These are phyloP conservation scores for Hura crepitans DNA, from an alignment of 441 rosid species.

Conservation along the genomic window DNA sequence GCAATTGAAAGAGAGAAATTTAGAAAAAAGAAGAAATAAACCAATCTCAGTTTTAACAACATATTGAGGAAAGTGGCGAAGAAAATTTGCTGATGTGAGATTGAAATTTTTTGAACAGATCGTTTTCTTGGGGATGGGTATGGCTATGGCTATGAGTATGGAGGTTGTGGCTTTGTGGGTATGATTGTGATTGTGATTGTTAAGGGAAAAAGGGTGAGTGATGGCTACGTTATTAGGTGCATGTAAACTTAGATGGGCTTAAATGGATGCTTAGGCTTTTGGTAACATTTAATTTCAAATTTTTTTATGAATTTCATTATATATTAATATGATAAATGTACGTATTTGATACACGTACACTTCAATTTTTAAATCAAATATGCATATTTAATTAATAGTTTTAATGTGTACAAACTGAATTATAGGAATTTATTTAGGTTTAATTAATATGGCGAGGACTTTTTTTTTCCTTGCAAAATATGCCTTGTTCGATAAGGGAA, in stretches of 20 bases:
- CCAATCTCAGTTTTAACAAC: constrained; percentile 18
- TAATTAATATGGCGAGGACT: constrained; percentile 17
- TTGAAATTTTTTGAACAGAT: not conserved
- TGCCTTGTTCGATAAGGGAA: constrained; percentile 27
- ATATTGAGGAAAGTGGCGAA: not conserved
- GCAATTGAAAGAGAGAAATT: constrained; percentile 19
- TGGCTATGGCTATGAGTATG: not conserved
- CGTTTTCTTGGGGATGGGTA: not conserved
- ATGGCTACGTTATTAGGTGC: constrained; percentile 32
- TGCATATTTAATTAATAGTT: no score
- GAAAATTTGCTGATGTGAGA: not conserved
- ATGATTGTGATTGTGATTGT: not conserved
- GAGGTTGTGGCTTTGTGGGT: not conserved
- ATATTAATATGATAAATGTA: no score
- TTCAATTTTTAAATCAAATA: no score
- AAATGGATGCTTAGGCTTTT: constrained; percentile 9
- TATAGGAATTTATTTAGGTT: not conserved
- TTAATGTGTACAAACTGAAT: no score
- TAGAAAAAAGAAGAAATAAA: constrained; percentile 1
- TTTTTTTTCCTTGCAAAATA: not conserved
- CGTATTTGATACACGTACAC: no score
- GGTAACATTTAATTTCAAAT: no score
- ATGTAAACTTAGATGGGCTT: constrained; percentile 21
- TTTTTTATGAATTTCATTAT: no score
- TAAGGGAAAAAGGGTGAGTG: not conserved